A percentile compares a stretch with the other conserved stretches of the same genome.
Evolutionary conservation across 495 filamentous ascomycete genomes (phyloP).

Genomic region (Hypomontagnella monticulosa): DNA sequence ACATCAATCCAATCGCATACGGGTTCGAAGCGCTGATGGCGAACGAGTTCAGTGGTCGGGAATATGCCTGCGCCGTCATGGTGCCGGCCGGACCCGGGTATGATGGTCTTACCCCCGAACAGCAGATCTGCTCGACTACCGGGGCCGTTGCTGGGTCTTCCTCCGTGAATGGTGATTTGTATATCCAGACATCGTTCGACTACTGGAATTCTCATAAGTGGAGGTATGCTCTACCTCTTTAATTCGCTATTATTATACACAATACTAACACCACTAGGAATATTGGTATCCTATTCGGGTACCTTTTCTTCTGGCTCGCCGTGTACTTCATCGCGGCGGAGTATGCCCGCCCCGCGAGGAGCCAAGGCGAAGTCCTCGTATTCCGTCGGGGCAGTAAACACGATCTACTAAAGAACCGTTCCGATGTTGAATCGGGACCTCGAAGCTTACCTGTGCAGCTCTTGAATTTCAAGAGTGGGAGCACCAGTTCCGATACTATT

Average conservation of each 20-base stretch:
- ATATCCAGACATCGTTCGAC: slow-evolving; percentile 66
- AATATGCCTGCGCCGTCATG: slow-evolving; percentile 75
- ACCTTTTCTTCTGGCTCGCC: slow-evolving; percentile 72
- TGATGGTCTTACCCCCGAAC: slow-evolving; percentile 45
- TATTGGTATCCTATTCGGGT: slow-evolving; percentile 79
- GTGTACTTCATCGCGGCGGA: slow-evolving; percentile 79
- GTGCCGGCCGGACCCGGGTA: slow-evolving; percentile 57
- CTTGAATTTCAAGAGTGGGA: too few relatives aligned
- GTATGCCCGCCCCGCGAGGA: slow-evolving; percentile 76
- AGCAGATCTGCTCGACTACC: slow-evolving; percentile 67
- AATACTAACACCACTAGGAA: slow-evolving; percentile 59
- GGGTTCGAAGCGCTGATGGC: slow-evolving; percentile 89
- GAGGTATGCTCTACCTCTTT: slow-evolving; percentile 35
- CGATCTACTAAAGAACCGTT: slow-evolving; percentile 31
- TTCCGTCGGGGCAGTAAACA: slow-evolving; percentile 82
- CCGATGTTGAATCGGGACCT: too few relatives aligned
- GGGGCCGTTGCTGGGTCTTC: slow-evolving; percentile 68
- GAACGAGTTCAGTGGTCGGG: slow-evolving; percentile 80
- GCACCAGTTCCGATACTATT: too few relatives aligned
- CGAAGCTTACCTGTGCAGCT: too few relatives aligned
- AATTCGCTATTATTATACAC: too few relatives aligned
- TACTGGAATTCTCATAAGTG: slow-evolving; percentile 73
- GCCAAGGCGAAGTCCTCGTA: slow-evolving; percentile 90
- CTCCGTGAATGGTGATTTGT: slow-evolving; percentile 71
- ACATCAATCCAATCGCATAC: slow-evolving; percentile 85